Conservation (phyloP, 306 rosid genomes). For the Casuarina glauca region DNA sequence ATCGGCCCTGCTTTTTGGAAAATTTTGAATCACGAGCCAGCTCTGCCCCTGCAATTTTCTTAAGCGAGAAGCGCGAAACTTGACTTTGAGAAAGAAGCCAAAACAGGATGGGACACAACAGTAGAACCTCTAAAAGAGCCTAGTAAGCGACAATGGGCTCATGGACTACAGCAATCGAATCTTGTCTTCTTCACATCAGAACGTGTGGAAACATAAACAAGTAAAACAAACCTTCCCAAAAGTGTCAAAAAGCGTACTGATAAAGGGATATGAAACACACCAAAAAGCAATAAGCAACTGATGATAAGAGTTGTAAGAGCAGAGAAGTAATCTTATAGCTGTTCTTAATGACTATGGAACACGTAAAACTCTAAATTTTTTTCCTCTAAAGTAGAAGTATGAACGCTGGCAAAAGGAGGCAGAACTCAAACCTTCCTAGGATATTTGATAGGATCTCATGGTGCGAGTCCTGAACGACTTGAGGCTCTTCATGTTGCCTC, state of each 20-base stretch:
- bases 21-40: no score
- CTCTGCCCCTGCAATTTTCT: background rate
- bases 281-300: background rate
- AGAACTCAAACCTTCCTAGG: slow-evolving; percentile 48
- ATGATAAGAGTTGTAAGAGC: background rate
- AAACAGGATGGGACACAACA: no score
- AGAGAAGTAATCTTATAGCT: background rate
- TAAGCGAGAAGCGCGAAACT: background rate
- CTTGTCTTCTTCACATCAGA: background rate
- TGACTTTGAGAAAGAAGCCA: no score
- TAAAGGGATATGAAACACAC: background rate
- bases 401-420: background rate
- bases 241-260: background rate
- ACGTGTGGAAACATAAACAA: background rate
- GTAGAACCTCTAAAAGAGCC: no score
- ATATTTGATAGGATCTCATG: slow-evolving; percentile 47
- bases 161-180: background rate
- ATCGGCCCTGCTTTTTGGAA: background rate
- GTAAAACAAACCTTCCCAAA: background rate
- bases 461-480: slow-evolving; percentile 51
- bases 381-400: background rate
- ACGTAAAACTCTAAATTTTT: background rate
- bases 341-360: background rate
- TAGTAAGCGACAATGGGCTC: background rate
- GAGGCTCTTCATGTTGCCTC: slow-evolving; percentile 34